Conservation (phyloP, 1,284 basidiomycete genomes). For the Pseudozyma sp. region DNA sequence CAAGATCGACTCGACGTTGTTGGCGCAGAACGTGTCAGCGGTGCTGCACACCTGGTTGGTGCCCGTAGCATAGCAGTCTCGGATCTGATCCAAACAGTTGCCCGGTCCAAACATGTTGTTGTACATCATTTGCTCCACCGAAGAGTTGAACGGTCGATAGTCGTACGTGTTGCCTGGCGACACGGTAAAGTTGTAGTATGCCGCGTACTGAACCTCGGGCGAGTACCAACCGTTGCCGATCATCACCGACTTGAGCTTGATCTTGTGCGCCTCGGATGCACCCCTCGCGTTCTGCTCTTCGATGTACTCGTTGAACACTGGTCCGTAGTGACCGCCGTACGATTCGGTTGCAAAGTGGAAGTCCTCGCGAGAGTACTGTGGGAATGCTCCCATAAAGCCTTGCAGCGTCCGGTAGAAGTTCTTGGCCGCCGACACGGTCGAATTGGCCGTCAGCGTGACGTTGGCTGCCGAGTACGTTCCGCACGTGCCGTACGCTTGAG, state of each 20-base stretch:
- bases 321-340: slow-evolving; percentile 74
- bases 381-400: slow-evolving; percentile 61
- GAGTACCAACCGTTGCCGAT: slow-evolving; percentile 71
- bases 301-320: slow-evolving; percentile 73
- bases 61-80: slow-evolving; percentile 43
- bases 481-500: slow-evolving; percentile 36
- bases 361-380: slow-evolving; percentile 67
- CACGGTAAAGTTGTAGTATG: slow-evolving; percentile 61
- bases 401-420: slow-evolving; percentile 74
- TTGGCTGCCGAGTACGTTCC: slow-evolving; percentile 50
- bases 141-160: slow-evolving; percentile 43
- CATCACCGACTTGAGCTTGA: slow-evolving; percentile 76
- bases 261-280: slow-evolving; percentile 70
- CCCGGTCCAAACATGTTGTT: slow-evolving; percentile 49
- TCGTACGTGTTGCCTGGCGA: slow-evolving; percentile 54
- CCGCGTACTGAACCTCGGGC: slow-evolving; percentile 51
- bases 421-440: slow-evolving; percentile 54
- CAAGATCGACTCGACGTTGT: slow-evolving; percentile 44
- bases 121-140: slow-evolving; percentile 40
- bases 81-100: slow-evolving; percentile 56
- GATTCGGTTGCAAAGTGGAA: slow-evolving; percentile 74
- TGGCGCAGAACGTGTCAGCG: slow-evolving; percentile 52
- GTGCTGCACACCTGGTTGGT: slow-evolving; percentile 48
- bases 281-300: slow-evolving; percentile 75
- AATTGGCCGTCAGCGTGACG: slow-evolving; percentile 49